Evolutionary conservation across 2,329 filamentous ascomycete species (phyloP), one percentile per base, ranked within the genome.

Genomic region (Cercospora canescens): DNA sequence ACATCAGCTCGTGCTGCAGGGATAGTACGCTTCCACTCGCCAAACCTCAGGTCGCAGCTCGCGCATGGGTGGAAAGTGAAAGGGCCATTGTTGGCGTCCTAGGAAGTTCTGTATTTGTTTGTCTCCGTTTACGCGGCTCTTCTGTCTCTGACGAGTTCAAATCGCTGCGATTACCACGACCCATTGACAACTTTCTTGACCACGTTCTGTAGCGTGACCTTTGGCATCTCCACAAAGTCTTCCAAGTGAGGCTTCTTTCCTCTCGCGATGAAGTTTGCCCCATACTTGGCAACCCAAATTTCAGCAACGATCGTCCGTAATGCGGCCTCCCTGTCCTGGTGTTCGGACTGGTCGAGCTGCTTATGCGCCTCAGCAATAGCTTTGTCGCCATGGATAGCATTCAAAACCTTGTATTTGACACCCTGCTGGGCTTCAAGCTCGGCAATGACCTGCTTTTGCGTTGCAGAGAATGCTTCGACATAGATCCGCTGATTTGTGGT

Each of bases 381-480:
- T 12, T 65, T 57, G 26, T 32, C 30, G 8, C 64, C 60, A 50
- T 65, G 52, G 16, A 67, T 21, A 2, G 62, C 60, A 12, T 78
- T 79, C 18, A 87, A 9, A 55, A 65, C 79, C 0, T 80, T 76
- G 86, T 87, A 91, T 67, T 84, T 80, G 14, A 78, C 76, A 4
- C 83, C 85, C 0, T 87, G 88, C 75, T 90, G 88, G 66, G 81
- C 85, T 77, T 91, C 87, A 70, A 88, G 89, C 74, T 90, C 88
- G 21, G 82, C 81, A 26, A 91, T 75, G 21, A 91, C 87, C 24
- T 87, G 78, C 5, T 85, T 82, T 0, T 88, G 86, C 0, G 86
- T 90, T 7, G 85, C 84, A 0, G 88, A 86, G 70, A 91, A 92
- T 0, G 89, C 91, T 71, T 91, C 88, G 1, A 92, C 86, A 66